A percentile compares a stretch with the other conserved stretches of the same genome.
Conservation (phyloP, 371 early-diverging fungal genomes). For the Umbelopsis sp. region DNA sequence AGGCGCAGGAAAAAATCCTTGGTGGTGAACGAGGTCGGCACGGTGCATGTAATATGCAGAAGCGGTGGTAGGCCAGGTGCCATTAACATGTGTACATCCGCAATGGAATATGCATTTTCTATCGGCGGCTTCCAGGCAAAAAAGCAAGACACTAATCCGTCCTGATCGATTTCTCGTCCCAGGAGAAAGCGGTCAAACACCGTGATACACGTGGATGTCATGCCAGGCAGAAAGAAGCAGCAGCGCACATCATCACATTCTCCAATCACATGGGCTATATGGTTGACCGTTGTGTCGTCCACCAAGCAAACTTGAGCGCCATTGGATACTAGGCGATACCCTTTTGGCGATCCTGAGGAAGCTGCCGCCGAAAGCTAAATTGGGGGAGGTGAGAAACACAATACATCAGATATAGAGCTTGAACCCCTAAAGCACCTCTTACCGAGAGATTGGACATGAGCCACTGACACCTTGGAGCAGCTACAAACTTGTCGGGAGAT, state of each 20-base stretch:
- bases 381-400: background rate
- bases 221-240: background rate
- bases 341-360: slow-evolving; percentile 7
- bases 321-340: slow-evolving; percentile 5
- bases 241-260: slow-evolving; percentile 6
- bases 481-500: slow-evolving; percentile 3
- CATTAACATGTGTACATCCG: background rate
- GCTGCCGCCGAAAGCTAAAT: slow-evolving; percentile 1
- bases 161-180: slow-evolving; percentile 9
- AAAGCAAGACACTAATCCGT: background rate
- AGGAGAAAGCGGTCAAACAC: slow-evolving; percentile 10
- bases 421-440: background rate
- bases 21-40: background rate
- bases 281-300: background rate
- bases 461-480: slow-evolving; percentile 3
- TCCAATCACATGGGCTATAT: slow-evolving; percentile 11
- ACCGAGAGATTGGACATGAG: slow-evolving; percentile 17
- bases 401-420: too few relatives aligned
- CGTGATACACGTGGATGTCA: slow-evolving; percentile 13
- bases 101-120: background rate
- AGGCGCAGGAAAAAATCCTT: background rate
- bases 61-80: background rate
- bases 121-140: slow-evolving; percentile 7
- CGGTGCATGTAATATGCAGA: background rate
- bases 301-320: slow-evolving; percentile 1